These are phyloP conservation scores for Rhizophora apiculata DNA, from an alignment of 345 rosid species.

Conservation along the genomic window DNA sequence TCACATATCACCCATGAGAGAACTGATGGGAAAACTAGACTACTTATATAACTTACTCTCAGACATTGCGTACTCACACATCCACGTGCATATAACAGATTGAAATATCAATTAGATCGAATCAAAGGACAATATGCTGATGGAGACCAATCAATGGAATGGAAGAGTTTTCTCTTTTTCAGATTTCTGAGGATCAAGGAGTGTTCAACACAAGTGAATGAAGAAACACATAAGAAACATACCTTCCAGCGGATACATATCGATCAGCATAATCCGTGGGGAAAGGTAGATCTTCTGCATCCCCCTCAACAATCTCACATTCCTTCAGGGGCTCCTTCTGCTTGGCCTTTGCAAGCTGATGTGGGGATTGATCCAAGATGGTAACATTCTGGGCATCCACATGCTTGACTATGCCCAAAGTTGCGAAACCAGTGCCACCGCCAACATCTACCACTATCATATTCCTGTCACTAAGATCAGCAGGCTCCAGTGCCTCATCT, in stretches of 20 bases:
- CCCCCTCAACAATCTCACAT: constrained; percentile 88
- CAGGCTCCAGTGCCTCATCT: constrained; percentile 95
- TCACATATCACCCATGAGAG: constrained; percentile 12
- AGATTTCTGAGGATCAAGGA: neutral
- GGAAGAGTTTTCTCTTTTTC: too few relatives aligned
- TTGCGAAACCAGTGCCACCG: constrained; percentile 98
- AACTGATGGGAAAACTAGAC: neutral
- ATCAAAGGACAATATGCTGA: neutral
- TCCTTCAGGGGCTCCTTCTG: constrained; percentile 93
- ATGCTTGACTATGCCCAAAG: constrained; percentile 88
- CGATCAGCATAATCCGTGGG: constrained; percentile 88
- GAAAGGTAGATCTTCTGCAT: constrained; percentile 93
- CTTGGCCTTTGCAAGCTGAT: constrained; percentile 96
- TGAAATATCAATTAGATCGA: neutral
- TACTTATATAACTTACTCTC: neutral
- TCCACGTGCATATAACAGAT: neutral
- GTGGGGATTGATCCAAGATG: constrained; percentile 96
- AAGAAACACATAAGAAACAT: constrained; percentile 1
- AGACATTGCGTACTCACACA: neutral
- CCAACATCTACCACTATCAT: constrained; percentile 97
- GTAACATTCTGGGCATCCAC: constrained; percentile 96
- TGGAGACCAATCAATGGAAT: too few relatives aligned
- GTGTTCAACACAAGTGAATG: neutral
- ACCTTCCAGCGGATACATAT: constrained; percentile 99
- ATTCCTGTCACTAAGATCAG: constrained; percentile 67